phyloP scores from a whole-genome alignment of 306 rosid genomes.

The Pyrus pyrifolia region DNA sequence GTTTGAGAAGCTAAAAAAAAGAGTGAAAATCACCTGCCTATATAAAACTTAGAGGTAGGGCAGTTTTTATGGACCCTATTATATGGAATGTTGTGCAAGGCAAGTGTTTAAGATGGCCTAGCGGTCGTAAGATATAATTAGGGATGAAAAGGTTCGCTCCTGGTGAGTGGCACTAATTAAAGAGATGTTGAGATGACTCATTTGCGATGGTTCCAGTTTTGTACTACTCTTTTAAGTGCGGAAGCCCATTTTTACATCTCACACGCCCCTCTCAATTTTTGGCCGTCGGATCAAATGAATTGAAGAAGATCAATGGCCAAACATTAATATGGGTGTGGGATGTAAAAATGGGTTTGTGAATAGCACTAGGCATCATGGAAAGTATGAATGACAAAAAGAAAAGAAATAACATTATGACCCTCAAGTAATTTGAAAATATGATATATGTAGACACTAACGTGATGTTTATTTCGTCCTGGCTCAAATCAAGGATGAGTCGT shows the following conservation, averaged over 20 bases:
- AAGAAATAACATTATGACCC: background rate
- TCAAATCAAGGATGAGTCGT: background rate
- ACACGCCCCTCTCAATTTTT: too few relatives aligned
- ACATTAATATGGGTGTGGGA: too few relatives aligned
- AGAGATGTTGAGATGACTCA: background rate
- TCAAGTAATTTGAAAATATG: background rate
- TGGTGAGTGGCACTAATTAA: background rate
- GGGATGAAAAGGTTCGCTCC: background rate
- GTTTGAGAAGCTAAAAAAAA: too few relatives aligned
- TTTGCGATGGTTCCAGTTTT: background rate
- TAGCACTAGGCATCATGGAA: background rate
- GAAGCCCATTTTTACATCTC: background rate
- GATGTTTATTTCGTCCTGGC: background rate
- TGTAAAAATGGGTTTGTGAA: too few relatives aligned
- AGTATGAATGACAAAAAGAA: background rate
- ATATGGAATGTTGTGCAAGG: background rate
- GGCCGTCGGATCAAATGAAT: too few relatives aligned
- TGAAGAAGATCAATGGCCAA: too few relatives aligned
- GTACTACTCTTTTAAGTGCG: background rate
- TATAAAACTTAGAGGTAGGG: background rate
- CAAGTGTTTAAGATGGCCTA: background rate
- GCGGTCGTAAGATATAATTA: background rate
- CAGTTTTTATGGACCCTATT: background rate
- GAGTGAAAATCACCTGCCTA: background rate
- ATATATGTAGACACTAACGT: background rate